Evolutionary conservation across 768 basidiomycete species (phyloP), one percentile per base, ranked within the genome.

Genomic region (Cyclocybe cylindracea): DNA sequence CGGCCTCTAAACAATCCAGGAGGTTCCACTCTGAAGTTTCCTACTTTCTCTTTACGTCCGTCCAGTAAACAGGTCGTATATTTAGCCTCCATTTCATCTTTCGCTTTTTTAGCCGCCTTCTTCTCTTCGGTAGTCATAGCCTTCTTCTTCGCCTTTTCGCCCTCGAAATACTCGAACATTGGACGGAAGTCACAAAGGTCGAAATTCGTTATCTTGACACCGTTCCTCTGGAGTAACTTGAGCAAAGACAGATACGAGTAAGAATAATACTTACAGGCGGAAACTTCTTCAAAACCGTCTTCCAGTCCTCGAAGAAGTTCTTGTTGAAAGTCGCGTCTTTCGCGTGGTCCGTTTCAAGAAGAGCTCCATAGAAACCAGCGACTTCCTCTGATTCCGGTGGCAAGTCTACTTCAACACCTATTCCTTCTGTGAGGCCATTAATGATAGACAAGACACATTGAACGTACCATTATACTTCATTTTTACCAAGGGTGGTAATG

Each of bases 1-100:
- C 97, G 94, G 55, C 97, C 97, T 68, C 97, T 78, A 73, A 98
- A 99, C 45, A 98, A 73, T n/a, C 96, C 95, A 24, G 97, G 97
- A 67, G 97, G 97, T 78, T 99, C 97, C 46, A 98, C 86, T 59
- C 94, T 82, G 78, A 98, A 98, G 73, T 98, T 99, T 36, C 97
- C 97, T 43, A 98, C 84, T 69, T 98, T 98, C 75, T 99, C 97
- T 72, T 94, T 96, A 47, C 95, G 86, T 10, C 96, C 96, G 63
- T 99, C 94, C 33, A 99, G 82, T n/a, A 86, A 64, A 70, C 96
- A 98, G 19, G 81, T 80, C 16, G 82, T 84, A 69, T 94, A 98
- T 56, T 87, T 89, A 44, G 83, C 84, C 70, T 98, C 97, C 53
- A 86, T 63, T 29, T 83, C 82, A 48, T 98, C 95, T 67, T 87